Base-by-base conservation (phyloP, 768 basidiomycete species). In the Mycena maculata region DNA sequence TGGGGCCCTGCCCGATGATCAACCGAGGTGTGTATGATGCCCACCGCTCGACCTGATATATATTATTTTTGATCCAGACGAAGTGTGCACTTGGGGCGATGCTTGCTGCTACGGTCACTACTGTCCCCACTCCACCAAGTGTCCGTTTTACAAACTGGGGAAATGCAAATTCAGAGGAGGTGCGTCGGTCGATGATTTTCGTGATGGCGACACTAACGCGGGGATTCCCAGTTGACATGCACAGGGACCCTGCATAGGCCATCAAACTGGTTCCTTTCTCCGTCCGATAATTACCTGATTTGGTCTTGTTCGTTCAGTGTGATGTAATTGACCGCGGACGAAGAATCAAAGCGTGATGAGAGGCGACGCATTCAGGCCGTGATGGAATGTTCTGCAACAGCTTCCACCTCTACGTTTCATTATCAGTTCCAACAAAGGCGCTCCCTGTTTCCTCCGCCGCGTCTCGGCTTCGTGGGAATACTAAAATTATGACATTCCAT, bases 161-260 rank as follows among this genome's bases (percentile, higher is more conserved):
- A 85, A 78, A 61, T 91, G 90, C 76, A 90, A 87, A 75, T 91
- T 91, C 76, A 75, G 80, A 68, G 89, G 86, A 76, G 80, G 90
- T 90, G 67, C 66, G 81, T 81, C 31, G 50, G 28, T n/a, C 39
- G 61, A 15, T 39, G 59, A 55, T 61, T 22, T 58, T 48, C 25
- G 56, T 63, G 61, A 50, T 63, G 18, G 38, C 27, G 50, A 64
- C 50, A 36, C 52, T 63, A 56, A 63, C 52, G 27, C 23, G 20
- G 23, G 56, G 54, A 69, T 66, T 47, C 47, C 13, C 67, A 84
- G 83, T 67, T 56, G 81, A 81, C 39, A 84, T 84, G 84, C 83
- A 85, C 71, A 75, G 57, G 54, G 71, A 69, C 64, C 63, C 58
- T 66, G 69, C 59, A 68, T 36, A 65, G 59, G 22, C 16, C 23